phyloP scores from a whole-genome alignment of 2,329 filamentous ascomycete genomes.

The Fusarium sp. region DNA sequence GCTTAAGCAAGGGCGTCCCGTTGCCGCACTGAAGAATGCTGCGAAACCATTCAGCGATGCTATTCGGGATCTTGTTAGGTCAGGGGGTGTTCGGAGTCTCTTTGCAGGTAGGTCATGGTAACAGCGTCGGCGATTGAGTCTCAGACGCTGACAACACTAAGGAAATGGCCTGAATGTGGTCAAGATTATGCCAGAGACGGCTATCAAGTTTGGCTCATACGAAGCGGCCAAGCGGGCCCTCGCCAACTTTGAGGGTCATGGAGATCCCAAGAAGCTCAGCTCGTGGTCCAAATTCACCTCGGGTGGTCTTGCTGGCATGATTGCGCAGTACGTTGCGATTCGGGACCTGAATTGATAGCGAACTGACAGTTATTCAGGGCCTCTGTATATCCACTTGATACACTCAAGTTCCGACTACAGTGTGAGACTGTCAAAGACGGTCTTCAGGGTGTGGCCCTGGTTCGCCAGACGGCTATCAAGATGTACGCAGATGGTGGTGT shows the following conservation, averaged over 20 bases:
- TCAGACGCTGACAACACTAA: slow-evolving; percentile 52
- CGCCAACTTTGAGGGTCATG: slow-evolving; percentile 87
- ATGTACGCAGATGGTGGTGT: slow-evolving; percentile 85
- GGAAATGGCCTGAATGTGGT: slow-evolving; percentile 96
- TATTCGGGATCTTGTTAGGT: slow-evolving; percentile 82
- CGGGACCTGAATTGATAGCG: not conserved
- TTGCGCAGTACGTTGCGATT: slow-evolving; percentile 79
- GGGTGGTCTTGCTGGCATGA: slow-evolving; percentile 91
- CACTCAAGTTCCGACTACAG: slow-evolving; percentile 85
- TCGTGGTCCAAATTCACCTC: slow-evolving; percentile 90
- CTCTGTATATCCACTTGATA: slow-evolving; percentile 94
- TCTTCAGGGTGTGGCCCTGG: slow-evolving; percentile 83
- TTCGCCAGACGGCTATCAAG: slow-evolving; percentile 84
- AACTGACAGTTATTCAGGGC: slow-evolving; percentile 64
- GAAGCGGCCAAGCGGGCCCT: slow-evolving; percentile 93
- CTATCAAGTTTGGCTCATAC: slow-evolving; percentile 98
- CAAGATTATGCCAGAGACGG: slow-evolving; percentile 99
- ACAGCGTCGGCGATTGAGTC: not conserved
- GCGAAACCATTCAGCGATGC: slow-evolving; percentile 79
- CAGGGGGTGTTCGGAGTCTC: slow-evolving; percentile 87
- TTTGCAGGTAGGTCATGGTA: slow-evolving; percentile 81
- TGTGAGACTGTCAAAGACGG: slow-evolving; percentile 93
- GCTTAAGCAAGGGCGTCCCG: slow-evolving; percentile 76
- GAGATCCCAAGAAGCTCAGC: slow-evolving; percentile 82
- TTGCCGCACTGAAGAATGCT: slow-evolving; percentile 74